These are phyloP conservation scores for Suillus hirtellus DNA, from an alignment of 768 basidiomycete genomes.

Conservation along the genomic window DNA sequence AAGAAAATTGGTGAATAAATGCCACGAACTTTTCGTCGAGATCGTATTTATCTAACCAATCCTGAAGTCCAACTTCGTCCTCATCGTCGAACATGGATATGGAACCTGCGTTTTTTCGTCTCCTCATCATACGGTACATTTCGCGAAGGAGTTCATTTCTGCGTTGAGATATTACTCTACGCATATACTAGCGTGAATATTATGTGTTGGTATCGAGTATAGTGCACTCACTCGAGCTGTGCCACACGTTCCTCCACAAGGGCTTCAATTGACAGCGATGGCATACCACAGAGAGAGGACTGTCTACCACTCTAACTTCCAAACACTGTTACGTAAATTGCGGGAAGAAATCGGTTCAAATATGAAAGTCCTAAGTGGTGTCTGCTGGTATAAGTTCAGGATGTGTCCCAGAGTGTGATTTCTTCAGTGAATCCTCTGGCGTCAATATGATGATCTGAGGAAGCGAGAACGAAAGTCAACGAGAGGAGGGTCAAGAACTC, in stretches of 20 bases:
- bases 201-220: background rate
- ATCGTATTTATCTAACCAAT: slow-evolving; percentile 60
- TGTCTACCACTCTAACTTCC: slow-evolving; percentile 2
- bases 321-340: slow-evolving; percentile 7
- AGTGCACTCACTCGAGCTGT: slow-evolving; percentile 32
- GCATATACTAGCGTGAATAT: slow-evolving; percentile 3
- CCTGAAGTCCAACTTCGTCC: slow-evolving; percentile 40
- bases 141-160: slow-evolving; percentile 72
- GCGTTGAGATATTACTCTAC: slow-evolving; percentile 60
- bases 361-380: background rate
- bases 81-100: slow-evolving; percentile 38
- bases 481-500: slow-evolving; percentile 2
- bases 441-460: slow-evolving; percentile 3
- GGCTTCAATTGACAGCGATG: slow-evolving; percentile 30
- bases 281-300: slow-evolving; percentile 21
- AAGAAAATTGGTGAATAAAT: slow-evolving; percentile 6
- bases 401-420: background rate
- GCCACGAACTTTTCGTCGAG: slow-evolving; percentile 49
- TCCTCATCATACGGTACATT: slow-evolving; percentile 67
- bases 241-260: slow-evolving; percentile 38
- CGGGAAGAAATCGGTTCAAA: background rate
- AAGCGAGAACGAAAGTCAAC: background rate
- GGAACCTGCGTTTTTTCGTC: slow-evolving; percentile 47
- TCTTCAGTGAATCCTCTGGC: background rate
- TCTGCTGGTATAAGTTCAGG: background rate